Base-by-base conservation (phyloP, 139 green algal species). In the Tetraselmis chui region DNA sequence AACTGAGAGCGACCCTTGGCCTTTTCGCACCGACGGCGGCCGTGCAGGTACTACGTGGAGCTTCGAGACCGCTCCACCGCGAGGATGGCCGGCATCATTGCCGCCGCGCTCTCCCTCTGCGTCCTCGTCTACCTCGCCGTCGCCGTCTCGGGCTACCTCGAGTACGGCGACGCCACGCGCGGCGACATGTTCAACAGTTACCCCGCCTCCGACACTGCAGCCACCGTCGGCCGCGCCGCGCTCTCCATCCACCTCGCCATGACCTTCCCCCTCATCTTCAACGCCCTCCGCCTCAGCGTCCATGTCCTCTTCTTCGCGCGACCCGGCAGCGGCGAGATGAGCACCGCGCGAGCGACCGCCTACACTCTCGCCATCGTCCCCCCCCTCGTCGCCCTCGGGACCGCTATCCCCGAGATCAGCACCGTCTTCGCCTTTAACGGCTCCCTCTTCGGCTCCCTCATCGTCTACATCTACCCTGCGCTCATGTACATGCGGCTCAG, bases 21-120 rank as follows among this genome's bases (percentile, higher is more conserved):
- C n/a, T n/a, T n/a, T n/a, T n/a, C n/a, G n/a, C n/a, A n/a, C n/a
- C n/a, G n/a, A n/a, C n/a, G n/a, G n/a, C n/a, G n/a, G n/a, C n/a
- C n/a, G n/a, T n/a, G n/a, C 76, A 79, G 76, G 76, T 79, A 79
- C 76, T 79, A 79, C 76, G 29, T 18, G 76, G 76, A 79, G 76
- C 29, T 79, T 31, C 29, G 29, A 5, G 76, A 31, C 29, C 76
- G 76, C 45, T 67, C 45, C 45, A 67, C 45, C 45, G 45, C 45
- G 45, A 5, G 45, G 11, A 5, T 67, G 5, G 45, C 11, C 45
- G 45, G 5, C 45, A 67, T 67, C 45, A 18, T 67, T 5, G 45
- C 11, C 45, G 5, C 45, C 11, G 45, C 45, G 11, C 18, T 67
- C 11, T 67, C 45, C 76, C 76, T 79, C 5, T 79, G 76, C 29